A percentile compares a stretch with the other conserved stretches of the same genome.
Conservation (phyloP, 805 yeast genomes). For the Brettanomyces bruxellensis region DNA sequence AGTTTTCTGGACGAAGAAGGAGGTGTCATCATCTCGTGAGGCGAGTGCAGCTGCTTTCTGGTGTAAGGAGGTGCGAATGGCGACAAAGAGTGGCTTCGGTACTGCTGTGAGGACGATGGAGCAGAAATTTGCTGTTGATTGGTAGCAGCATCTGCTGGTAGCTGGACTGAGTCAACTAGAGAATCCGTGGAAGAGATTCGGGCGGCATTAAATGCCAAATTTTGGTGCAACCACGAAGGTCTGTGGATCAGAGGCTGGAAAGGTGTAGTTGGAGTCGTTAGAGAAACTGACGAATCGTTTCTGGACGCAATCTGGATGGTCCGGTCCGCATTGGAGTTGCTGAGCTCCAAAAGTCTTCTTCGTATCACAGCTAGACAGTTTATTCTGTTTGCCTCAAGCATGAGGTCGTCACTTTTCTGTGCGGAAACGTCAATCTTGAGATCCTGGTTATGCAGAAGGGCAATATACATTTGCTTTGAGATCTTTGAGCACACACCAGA, state of each 20-base stretch:
- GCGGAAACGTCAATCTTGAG: conserved; percentile 18
- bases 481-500: conserved; percentile 55
- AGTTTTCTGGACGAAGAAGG: neutral
- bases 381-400: conserved; percentile 16
- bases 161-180: conserved; percentile 24
- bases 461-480: conserved; percentile 42
- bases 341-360: conserved; percentile 23
- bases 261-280: conserved; percentile 3
- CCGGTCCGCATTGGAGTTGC: conserved; percentile 15
- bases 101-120: neutral
- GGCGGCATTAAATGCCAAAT: conserved; percentile 21
- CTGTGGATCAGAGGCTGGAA: conserved; percentile 5
- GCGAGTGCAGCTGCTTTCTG: conserved; percentile 1
- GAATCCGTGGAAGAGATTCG: conserved; percentile 27
- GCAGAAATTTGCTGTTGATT: conserved; percentile 3
- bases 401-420: conserved; percentile 20
- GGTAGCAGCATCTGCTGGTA: conserved; percentile 1
- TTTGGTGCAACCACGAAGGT: conserved; percentile 29
- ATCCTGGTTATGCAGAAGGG: conserved; percentile 9
- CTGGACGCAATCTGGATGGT: conserved; percentile 14
- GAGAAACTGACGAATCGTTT: conserved; percentile 18
- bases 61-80: neutral
- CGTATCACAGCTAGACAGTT: conserved; percentile 23
- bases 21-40: neutral
- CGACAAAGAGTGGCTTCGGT: conserved; percentile 5